A percentile compares a stretch with the other conserved stretches of the same genome.
phyloP scores from a whole-genome alignment of 2,329 filamentous ascomycete species.

The Aspergillus vadensis region DNA sequence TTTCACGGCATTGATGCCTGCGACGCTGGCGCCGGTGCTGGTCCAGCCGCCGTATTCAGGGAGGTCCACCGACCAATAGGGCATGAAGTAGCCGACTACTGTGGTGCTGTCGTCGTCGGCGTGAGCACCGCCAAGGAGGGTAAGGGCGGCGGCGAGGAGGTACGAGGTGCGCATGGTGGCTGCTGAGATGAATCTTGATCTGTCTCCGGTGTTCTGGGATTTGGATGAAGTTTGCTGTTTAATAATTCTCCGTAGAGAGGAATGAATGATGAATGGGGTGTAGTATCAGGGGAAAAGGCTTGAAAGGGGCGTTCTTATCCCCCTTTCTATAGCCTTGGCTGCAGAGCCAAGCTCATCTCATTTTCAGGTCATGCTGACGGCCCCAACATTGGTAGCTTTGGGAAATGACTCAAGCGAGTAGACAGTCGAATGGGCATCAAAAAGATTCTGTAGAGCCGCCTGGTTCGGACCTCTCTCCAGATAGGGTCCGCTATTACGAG shows the following conservation, averaged over 20 bases:
- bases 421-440: too few relatives aligned
- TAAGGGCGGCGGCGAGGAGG: neutral
- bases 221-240: neutral
- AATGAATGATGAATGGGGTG: too few relatives aligned
- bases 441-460: neutral
- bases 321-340: too few relatives aligned
- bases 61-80: constrained; percentile 8
- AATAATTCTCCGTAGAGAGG: too few relatives aligned
- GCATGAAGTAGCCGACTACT: constrained; percentile 16
- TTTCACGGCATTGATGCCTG: constrained; percentile 21
- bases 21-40: constrained; percentile 28
- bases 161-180: constrained; percentile 1
- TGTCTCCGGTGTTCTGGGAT: neutral
- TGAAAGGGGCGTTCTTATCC: too few relatives aligned
- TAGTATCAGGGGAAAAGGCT: too few relatives aligned
- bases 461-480: neutral
- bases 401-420: too few relatives aligned
- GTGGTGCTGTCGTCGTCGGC: constrained; percentile 12
- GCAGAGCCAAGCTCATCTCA: too few relatives aligned
- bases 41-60: constrained; percentile 13
- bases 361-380: too few relatives aligned
- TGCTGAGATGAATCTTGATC: neutral
- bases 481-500: neutral
- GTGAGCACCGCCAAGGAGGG: neutral
- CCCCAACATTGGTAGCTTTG: too few relatives aligned